phyloP scores from a whole-genome alignment of 805 yeast genomes.

The Yarrowia deformans region DNA sequence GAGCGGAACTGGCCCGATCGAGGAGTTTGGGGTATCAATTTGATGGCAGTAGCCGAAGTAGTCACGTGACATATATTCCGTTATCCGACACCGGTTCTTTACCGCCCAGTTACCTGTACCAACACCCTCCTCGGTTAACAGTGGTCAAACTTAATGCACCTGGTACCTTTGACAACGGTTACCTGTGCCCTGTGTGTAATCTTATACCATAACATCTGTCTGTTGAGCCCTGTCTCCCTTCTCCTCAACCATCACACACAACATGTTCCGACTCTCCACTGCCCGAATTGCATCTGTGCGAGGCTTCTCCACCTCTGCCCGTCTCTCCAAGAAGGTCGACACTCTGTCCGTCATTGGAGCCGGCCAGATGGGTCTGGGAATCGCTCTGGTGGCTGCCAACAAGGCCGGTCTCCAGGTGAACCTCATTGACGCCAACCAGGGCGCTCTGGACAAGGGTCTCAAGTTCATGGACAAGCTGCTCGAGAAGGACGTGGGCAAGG shows the following conservation, averaged over 20 bases:
- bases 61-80: constrained; percentile 1
- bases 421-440: constrained; percentile 50
- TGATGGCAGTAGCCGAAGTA: not conserved
- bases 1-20: no score
- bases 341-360: constrained; percentile 53
- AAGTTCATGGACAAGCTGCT: constrained; percentile 52
- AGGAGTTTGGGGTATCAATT: not conserved
- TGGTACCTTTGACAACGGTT: not conserved
- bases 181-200: not conserved
- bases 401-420: constrained; percentile 52
- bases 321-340: constrained; percentile 41
- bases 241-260: not conserved
- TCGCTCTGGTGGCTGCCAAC: constrained; percentile 55
- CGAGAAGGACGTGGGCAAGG: constrained; percentile 52
- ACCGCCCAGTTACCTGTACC: no score
- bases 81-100: no score
- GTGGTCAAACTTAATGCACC: not conserved
- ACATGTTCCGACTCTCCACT: constrained; percentile 29
- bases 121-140: not conserved
- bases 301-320: constrained; percentile 28
- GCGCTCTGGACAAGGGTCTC: constrained; percentile 49
- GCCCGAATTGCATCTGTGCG: constrained; percentile 32
- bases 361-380: constrained; percentile 57
- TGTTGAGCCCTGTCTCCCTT: not conserved
- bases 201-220: not conserved